Base-by-base conservation (phyloP, 2,329 filamentous ascomycete genomes). In the Monosporascus sp. region DNA sequence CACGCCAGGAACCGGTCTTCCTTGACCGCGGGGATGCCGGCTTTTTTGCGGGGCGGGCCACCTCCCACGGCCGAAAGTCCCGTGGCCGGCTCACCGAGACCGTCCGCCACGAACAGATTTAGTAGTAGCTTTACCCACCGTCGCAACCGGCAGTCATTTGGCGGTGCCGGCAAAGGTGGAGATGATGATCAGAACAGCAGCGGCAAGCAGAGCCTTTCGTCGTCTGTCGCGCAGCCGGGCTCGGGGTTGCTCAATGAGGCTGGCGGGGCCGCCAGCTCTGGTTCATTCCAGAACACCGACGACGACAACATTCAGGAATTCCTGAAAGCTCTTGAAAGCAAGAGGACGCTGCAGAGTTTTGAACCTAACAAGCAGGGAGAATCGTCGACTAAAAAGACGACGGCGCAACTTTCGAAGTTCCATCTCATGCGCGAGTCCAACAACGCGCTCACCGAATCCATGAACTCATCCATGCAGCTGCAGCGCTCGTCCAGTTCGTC, bases 231-330 rank as follows among this genome's bases (percentile, higher is more conserved):
- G 3, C 84, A 86, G 60, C 91, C 89, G 43, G 89, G 88, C 7
- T 96, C 91, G 2, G 91, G 88, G 2, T 75, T 94, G 27, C 78
- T 96, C 49, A 84, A 89, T 31, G 91, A 88, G 58, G 79, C 80
- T 26, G 86, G 82, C 9, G 84, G 78, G 2, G 85, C 82, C 31
- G 76, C 86, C 67, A 77, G 85, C 78, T 77, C 89, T 65, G 77
- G 89, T 6, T 87, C 84, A 2, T 75, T 86, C 47, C 81, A 84
- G 57, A 35, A 35, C 11, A 79, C 87, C 0, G 93, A 97, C 61
- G 91, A 96, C 63, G 90, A 96, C 63, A 92, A 94, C 58, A 96
- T 99, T 41, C 91, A 89, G 0, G 91, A 95, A 50, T 99, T 97
- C 63, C 74, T 99, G 56, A 95, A 95, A 64, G 80, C 91, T 57